phyloP scores from a whole-genome alignment of 495 filamentous ascomycete genomes.

The Penicillium goetzii region DNA sequence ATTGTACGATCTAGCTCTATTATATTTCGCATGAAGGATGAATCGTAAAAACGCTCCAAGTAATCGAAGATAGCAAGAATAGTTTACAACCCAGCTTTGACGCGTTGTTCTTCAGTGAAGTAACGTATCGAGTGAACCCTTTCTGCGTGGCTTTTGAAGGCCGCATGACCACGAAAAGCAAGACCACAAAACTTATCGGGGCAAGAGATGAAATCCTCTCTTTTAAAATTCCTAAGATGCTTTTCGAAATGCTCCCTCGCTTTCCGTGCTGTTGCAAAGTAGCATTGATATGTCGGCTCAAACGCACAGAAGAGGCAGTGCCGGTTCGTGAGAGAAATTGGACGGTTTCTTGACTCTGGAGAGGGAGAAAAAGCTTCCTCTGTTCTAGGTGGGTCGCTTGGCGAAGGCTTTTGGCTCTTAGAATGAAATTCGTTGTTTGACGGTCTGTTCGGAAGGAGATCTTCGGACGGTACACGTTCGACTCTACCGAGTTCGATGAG shows the following conservation, averaged over 20 bases:
- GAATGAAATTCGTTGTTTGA: too few species aligned
- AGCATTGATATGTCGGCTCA: conserved; percentile 12
- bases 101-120: conserved; percentile 9
- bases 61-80: too few species aligned
- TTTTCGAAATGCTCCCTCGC: conserved; percentile 12
- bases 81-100: conserved; percentile 4
- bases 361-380: conserved; percentile 7
- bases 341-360: conserved; percentile 3
- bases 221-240: conserved; percentile 6
- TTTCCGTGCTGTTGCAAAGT: conserved; percentile 5
- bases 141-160: conserved; percentile 12
- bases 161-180: conserved; percentile 8
- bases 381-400: too few species aligned
- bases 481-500: too few species aligned
- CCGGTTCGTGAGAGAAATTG: conserved; percentile 14
- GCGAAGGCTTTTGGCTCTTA: too few species aligned
- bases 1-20: too few species aligned
- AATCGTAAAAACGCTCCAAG: too few species aligned
- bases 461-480: too few species aligned
- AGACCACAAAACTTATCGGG: conserved; percentile 11
- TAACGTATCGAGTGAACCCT: conserved; percentile 12
- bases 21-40: too few species aligned
- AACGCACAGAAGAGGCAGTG: conserved; percentile 11
- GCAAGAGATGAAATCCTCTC: conserved; percentile 4
- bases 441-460: too few species aligned